Conservation (phyloP, 768 basidiomycete genomes). For the Panaeolus cyanescens region DNA sequence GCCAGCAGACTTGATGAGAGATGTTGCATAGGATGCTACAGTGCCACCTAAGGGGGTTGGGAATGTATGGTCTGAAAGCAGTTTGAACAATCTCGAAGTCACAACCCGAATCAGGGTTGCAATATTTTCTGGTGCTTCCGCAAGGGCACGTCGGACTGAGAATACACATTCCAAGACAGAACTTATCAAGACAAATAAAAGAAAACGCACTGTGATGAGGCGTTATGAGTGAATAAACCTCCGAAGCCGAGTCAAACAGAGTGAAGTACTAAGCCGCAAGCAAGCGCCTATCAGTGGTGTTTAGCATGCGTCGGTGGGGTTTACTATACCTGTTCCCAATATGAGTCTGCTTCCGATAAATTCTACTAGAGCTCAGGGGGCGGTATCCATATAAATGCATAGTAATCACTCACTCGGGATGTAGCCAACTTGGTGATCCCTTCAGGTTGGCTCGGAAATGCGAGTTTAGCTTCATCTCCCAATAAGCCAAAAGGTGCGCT, state of each 20-base stretch:
- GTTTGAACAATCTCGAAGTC: slow-evolving; percentile 67
- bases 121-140: slow-evolving; percentile 85
- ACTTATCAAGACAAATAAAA: slow-evolving; percentile 4
- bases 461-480: slow-evolving; percentile 87
- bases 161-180: slow-evolving; percentile 11
- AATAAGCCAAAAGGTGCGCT: slow-evolving; percentile 77
- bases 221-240: slow-evolving; percentile 88
- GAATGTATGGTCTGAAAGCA: slow-evolving; percentile 80
- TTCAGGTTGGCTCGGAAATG: slow-evolving; percentile 79
- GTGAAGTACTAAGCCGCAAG: slow-evolving; percentile 63
- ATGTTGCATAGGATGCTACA: slow-evolving; percentile 67
- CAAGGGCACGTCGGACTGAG: slow-evolving; percentile 78
- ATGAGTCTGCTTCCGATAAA: slow-evolving; percentile 73
- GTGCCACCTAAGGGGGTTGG: slow-evolving; percentile 58
- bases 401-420: slow-evolving; percentile 58
- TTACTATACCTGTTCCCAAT: slow-evolving; percentile 83
- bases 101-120: slow-evolving; percentile 78
- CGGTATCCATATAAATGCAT: not conserved
- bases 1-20: slow-evolving; percentile 63
- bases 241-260: slow-evolving; percentile 87
- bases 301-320: not conserved
- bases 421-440: slow-evolving; percentile 79
- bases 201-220: slow-evolving; percentile 74
- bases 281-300: not conserved
- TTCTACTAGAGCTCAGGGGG: slow-evolving; percentile 44